Evolutionary conservation across 2,329 filamentous ascomycete species (phyloP).

Genomic region (Metarhizium album): DNA sequence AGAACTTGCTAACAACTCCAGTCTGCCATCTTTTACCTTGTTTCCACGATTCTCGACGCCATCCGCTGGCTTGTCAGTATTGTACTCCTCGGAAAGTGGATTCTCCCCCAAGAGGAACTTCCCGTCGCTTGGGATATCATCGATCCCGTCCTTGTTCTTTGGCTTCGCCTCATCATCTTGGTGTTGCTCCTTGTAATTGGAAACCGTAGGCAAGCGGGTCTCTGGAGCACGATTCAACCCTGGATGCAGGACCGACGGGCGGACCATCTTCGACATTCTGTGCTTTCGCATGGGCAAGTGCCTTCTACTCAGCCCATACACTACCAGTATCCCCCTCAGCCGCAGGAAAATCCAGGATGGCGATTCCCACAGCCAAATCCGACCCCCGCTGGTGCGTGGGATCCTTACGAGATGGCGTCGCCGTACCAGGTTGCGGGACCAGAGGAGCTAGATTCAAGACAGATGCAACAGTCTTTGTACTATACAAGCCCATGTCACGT

Average conservation of each 20-base stretch:
- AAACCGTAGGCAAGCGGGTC: not conserved
- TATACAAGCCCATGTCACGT: not conserved
- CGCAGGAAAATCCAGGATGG: not conserved
- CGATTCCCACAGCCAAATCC: not conserved
- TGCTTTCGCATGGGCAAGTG: not conserved
- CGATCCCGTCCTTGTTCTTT: not conserved
- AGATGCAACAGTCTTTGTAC: not conserved
- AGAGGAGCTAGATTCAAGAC: not conserved
- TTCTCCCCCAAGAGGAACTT: not conserved
- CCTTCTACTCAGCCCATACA: not conserved
- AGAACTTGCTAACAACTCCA: not conserved
- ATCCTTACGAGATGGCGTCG: not conserved
- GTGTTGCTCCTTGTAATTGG: not conserved
- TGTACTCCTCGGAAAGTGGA: not conserved
- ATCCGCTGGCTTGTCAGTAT: not conserved
- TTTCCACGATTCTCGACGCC: not conserved
- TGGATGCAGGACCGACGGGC: not conserved
- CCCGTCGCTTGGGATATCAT: not conserved
- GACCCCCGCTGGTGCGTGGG: not conserved
- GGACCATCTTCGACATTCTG: not conserved
- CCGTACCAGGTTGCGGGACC: not conserved
- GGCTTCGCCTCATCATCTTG: not conserved
- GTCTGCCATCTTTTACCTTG: not conserved
- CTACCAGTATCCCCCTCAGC: not conserved
- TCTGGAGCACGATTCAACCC: not conserved